Evolutionary conservation across 148 eudicot genomes (phyloP), one percentile per base, ranked within the genome.

Genomic region (Gaultheria prostrata): DNA sequence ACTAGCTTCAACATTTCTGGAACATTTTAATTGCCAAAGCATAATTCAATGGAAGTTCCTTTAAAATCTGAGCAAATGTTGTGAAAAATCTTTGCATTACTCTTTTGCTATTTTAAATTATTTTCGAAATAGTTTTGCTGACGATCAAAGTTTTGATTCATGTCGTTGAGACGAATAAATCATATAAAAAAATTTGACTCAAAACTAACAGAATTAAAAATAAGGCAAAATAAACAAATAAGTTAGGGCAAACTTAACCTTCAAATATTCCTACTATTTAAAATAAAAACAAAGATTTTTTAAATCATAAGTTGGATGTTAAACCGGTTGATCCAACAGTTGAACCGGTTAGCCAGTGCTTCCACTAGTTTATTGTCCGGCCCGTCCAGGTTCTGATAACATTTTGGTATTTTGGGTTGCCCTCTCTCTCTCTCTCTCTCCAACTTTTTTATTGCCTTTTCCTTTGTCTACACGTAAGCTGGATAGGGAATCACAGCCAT

Each of bases 381-480:
- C 70, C 70, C 70, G 70, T 24, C 12, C 72, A 35, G 72, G 72
- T 67, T 28, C 72, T 67, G 35, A 26, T 11, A 67, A 12, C 72
- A 67, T 28, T 8, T 67, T 26, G 72, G 17, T 24, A 67, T 28
- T 8, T 67, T 26, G 72, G 17, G 14, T 20, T 28, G 24, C 48
- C 56, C 46, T 43, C 48, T 70, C 61, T 46, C 63, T 84, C 78
- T 54, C 50, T 71, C 76, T 69, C 59, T 78, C 32, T 45, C 54
- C 12, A 2, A 9, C 11, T 20, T 33, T 3, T 81, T 51, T 24
- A 13, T 51, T 24, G 72, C n/a, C 49, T 24, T 43, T 46, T 33
- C 1, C 10, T 85, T 88, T 91, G 93, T 91, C 91, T 69, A 65
- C 28, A 88, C 86, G 67, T 72, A 75, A 67, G 80, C 69, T 90